These are phyloP conservation scores for Phytophthora constricta DNA, from an alignment of 352 stramenopile genomes.

Conservation along the genomic window DNA sequence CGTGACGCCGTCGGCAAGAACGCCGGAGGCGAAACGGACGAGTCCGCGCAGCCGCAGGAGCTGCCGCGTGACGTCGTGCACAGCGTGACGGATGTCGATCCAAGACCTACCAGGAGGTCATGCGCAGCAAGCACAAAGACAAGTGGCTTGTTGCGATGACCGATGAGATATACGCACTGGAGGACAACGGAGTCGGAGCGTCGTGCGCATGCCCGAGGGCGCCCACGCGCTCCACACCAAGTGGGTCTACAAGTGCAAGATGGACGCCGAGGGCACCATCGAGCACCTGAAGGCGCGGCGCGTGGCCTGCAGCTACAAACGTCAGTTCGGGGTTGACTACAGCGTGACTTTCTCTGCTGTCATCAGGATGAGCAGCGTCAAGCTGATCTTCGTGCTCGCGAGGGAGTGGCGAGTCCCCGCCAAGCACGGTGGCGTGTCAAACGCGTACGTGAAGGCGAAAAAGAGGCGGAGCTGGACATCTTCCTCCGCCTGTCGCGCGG, in stretches of 20 bases:
- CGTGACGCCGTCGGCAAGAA: not conserved
- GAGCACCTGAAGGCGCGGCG: conserved; percentile 26
- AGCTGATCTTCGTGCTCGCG: conserved; percentile 22
- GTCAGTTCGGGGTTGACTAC: conserved; percentile 27
- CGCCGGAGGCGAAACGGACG: not conserved
- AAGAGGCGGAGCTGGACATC: too few relatives aligned
- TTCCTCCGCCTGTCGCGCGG: too few relatives aligned
- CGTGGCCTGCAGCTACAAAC: conserved; percentile 29
- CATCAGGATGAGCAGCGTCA: conserved; percentile 22
- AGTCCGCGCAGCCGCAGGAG: conserved; percentile 1
- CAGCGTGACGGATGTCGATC: not conserved
- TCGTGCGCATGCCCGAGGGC: not conserved
- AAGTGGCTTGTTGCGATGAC: conserved; percentile 1
- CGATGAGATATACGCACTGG: conserved; percentile 7
- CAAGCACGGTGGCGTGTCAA: conserved; percentile 33
- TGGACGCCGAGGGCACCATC: conserved; percentile 10
- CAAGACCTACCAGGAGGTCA: conserved; percentile 16
- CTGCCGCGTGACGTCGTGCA: not conserved
- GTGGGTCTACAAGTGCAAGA: conserved; percentile 38
- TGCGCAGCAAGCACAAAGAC: not conserved
- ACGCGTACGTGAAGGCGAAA: conserved; percentile 41
- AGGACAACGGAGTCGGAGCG: conserved; percentile 10
- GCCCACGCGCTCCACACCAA: conserved; percentile 22
- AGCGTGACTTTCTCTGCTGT: conserved; percentile 24
- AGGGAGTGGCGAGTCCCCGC: conserved; percentile 19